These are phyloP conservation scores for Aspergillus udagawae DNA, from an alignment of 2,329 filamentous ascomycete genomes.

Conservation along the genomic window DNA sequence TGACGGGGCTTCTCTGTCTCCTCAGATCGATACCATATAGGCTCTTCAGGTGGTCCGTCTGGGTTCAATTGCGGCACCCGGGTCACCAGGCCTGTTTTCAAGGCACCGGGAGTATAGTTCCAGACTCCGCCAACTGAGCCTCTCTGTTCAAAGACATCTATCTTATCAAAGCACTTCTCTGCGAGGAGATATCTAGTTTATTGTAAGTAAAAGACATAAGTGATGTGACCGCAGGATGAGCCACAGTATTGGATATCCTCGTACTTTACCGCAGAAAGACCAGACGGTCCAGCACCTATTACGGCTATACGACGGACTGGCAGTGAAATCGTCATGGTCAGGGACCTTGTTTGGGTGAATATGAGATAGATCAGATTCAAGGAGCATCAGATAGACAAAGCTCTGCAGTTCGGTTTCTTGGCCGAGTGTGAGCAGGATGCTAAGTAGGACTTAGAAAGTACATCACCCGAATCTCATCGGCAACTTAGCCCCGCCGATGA, in stretches of 20 bases:
- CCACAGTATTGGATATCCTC: conserved; percentile 3
- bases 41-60: conserved; percentile 58
- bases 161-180: conserved; percentile 63
- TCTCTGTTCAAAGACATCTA: conserved; percentile 81
- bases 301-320: conserved; percentile 57
- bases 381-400: background rate
- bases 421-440: too few species aligned
- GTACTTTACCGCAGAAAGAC: conserved; percentile 70
- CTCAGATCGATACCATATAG: conserved; percentile 47
- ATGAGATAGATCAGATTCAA: background rate
- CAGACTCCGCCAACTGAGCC: conserved; percentile 75
- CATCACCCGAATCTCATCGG: background rate
- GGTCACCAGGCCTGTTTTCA: conserved; percentile 41
- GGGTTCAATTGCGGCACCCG: conserved; percentile 66
- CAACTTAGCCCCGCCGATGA: background rate
- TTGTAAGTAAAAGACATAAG: conserved; percentile 17
- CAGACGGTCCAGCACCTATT: conserved; percentile 77
- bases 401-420: too few species aligned
- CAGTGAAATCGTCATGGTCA: conserved; percentile 16
- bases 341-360: background rate
- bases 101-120: conserved; percentile 63
- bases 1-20: conserved; percentile 23
- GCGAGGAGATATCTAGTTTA: conserved; percentile 62
- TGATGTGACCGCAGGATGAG: background rate
- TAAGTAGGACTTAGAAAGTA: background rate